Percentiles rank a stretch among this genome's conserved stretches.
Evolutionary conservation across 495 filamentous ascomycete species (phyloP).

Genomic region (Darksidea phi): DNA sequence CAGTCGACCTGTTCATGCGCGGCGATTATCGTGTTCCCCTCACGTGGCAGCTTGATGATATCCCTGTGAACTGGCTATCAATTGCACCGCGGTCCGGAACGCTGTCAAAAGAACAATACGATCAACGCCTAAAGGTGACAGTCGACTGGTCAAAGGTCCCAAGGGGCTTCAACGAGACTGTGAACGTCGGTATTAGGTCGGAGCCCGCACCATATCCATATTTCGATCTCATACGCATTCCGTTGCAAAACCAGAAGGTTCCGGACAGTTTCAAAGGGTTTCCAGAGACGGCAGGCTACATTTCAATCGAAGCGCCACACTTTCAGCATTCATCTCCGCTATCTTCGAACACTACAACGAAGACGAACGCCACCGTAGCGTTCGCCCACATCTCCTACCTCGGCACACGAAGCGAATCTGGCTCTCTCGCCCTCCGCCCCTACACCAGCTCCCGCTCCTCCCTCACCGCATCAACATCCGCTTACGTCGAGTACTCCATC

Average conservation of each 20-base stretch:
- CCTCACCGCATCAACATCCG: conserved; percentile 5
- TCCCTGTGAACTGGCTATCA: conserved; percentile 14
- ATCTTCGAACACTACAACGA: background rate
- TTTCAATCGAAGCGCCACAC: conserved; percentile 25
- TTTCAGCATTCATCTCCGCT: conserved; percentile 14
- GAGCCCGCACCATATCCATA: conserved; percentile 19
- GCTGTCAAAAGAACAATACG: conserved; percentile 6
- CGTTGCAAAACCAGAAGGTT: conserved; percentile 15
- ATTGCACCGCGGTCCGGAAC: conserved; percentile 17
- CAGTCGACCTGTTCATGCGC: conserved; percentile 21
- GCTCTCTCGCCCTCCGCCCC: conserved; percentile 12
- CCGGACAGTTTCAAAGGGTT: conserved; percentile 15
- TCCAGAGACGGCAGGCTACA: conserved; percentile 12
- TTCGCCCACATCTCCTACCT: conserved; percentile 17
- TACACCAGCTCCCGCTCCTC: conserved; percentile 7
- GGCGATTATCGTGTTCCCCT: conserved; percentile 23
- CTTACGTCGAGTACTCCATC: conserved; percentile 16
- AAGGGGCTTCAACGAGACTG: conserved; percentile 14
- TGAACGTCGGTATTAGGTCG: conserved; percentile 13
- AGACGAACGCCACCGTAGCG: conserved; percentile 1
- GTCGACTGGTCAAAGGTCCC: conserved; percentile 19
- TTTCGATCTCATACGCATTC: conserved; percentile 19
- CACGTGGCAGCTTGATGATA: conserved; percentile 8
- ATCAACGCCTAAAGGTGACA: conserved; percentile 18
- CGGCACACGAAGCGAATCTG: conserved; percentile 18